Percentiles rank a stretch among this genome's conserved stretches.
Evolutionary conservation across 768 basidiomycete species (phyloP).

Genomic region (Mycena rosella): DNA sequence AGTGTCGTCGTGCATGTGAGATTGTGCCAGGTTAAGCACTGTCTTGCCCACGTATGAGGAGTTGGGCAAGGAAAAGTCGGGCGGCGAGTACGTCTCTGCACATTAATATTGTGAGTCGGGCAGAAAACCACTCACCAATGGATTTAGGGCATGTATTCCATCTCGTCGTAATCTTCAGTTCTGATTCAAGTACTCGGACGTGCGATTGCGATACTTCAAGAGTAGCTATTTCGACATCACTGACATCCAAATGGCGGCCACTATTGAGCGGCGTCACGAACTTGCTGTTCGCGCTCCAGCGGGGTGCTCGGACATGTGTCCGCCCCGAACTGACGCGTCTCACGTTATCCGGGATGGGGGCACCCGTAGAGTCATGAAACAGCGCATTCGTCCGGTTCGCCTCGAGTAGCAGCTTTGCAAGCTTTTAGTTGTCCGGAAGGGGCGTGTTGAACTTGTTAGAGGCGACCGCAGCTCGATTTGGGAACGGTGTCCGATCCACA

Average conservation of each 20-base stretch:
- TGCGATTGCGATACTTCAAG: not conserved
- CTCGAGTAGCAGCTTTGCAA: slow-evolving; percentile 7
- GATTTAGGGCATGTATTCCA: slow-evolving; percentile 6
- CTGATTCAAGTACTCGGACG: not conserved
- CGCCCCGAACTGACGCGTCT: not conserved
- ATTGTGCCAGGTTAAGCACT: slow-evolving; percentile 50
- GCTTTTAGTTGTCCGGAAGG: slow-evolving; percentile 9
- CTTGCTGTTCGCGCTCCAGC: not conserved
- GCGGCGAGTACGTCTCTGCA: slow-evolving; percentile 41
- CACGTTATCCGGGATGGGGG: not conserved
- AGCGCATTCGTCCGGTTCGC: slow-evolving; percentile 3
- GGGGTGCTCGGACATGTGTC: slow-evolving; percentile 4
- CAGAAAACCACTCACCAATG: not conserved
- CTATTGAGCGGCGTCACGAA: slow-evolving; percentile 4
- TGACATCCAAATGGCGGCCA: not conserved
- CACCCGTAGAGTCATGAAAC: not conserved
- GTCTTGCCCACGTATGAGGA: slow-evolving; percentile 56
- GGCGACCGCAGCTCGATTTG: not conserved
- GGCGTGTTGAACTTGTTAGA: slow-evolving; percentile 1
- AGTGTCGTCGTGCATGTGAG: slow-evolving; percentile 47
- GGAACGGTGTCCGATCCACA: slow-evolving; percentile 7
- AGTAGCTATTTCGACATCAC: not conserved
- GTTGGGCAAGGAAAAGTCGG: slow-evolving; percentile 59
- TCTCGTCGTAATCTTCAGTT: not conserved
- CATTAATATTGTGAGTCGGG: not conserved